phyloP scores from a whole-genome alignment of 108 stramenopile genomes.

The Parietichytrium sp. region DNA sequence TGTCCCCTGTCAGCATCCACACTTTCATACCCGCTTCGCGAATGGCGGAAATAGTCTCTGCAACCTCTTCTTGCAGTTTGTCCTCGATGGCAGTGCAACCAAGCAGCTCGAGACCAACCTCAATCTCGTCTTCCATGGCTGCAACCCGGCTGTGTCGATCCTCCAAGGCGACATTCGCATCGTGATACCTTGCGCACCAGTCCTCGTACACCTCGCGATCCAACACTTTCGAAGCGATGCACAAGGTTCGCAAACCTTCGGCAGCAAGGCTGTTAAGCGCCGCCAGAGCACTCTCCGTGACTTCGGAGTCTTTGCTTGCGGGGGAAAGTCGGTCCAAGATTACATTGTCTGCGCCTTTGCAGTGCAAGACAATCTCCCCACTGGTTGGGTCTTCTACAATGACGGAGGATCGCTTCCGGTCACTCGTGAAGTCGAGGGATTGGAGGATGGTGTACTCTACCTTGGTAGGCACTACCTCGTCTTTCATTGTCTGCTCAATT shows the following conservation, averaged over 20 bases:
- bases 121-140: constrained; percentile 70
- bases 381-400: constrained; percentile 25
- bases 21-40: constrained; percentile 89
- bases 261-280: constrained; percentile 68
- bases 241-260: constrained; percentile 91
- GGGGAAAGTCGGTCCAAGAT: constrained; percentile 22
- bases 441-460: not conserved
- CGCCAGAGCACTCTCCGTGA: not conserved
- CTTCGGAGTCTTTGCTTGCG: not conserved
- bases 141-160: constrained; percentile 23
- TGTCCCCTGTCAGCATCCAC: constrained; percentile 98
- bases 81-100: constrained; percentile 98
- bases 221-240: constrained; percentile 76
- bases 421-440: constrained; percentile 6
- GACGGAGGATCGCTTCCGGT: constrained; percentile 65
- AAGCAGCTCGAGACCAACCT: constrained; percentile 77
- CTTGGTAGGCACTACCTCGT: not conserved
- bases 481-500: not conserved
- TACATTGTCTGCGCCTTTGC: constrained; percentile 66
- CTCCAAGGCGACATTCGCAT: not conserved
- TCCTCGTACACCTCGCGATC: constrained; percentile 70
- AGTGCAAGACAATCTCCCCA: constrained; percentile 43
- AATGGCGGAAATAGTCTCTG: constrained; percentile 83
- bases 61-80: constrained; percentile 91
- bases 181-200: constrained; percentile 41